Conservation (phyloP, 2,329 filamentous ascomycete genomes). For the Nannizziopsis arthrosporioides region DNA sequence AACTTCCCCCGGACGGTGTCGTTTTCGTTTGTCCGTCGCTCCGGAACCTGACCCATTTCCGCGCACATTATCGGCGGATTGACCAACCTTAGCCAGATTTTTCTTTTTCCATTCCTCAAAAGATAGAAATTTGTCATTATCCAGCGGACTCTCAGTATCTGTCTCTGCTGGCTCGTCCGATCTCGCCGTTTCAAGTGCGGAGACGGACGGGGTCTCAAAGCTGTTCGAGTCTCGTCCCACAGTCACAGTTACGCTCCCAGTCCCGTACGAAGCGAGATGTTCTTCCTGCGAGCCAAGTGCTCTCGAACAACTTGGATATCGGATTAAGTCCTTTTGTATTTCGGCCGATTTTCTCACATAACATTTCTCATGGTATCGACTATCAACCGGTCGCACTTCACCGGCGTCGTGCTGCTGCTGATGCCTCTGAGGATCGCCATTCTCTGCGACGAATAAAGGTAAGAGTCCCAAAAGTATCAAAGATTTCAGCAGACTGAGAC, state of each 20-base stretch:
- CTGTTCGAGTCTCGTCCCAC: not conserved
- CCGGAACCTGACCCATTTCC: slow-evolving; percentile 40
- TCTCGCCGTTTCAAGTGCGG: not conserved
- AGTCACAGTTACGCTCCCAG: slow-evolving; percentile 2
- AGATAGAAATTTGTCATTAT: slow-evolving; percentile 77
- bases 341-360: slow-evolving; percentile 1
- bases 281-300: slow-evolving; percentile 8
- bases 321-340: slow-evolving; percentile 16
- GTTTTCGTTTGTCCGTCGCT: slow-evolving; percentile 39
- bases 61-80: slow-evolving; percentile 58
- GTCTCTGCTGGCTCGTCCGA: slow-evolving; percentile 29
- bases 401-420: not conserved
- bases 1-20: slow-evolving; percentile 40
- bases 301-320: slow-evolving; percentile 22
- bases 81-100: slow-evolving; percentile 75
- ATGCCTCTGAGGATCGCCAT: not conserved
- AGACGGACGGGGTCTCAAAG: not conserved
- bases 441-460: slow-evolving; percentile 2
- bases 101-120: slow-evolving; percentile 98
- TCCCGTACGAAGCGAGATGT: not conserved
- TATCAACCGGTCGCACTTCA: not conserved
- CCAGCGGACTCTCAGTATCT: slow-evolving; percentile 54
- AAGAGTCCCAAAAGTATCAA: slow-evolving; percentile 4
- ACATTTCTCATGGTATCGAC: not conserved
- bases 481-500: slow-evolving; percentile 1